Conservation (phyloP, 768 basidiomycete genomes). For the Amanita molliuscula region DNA sequence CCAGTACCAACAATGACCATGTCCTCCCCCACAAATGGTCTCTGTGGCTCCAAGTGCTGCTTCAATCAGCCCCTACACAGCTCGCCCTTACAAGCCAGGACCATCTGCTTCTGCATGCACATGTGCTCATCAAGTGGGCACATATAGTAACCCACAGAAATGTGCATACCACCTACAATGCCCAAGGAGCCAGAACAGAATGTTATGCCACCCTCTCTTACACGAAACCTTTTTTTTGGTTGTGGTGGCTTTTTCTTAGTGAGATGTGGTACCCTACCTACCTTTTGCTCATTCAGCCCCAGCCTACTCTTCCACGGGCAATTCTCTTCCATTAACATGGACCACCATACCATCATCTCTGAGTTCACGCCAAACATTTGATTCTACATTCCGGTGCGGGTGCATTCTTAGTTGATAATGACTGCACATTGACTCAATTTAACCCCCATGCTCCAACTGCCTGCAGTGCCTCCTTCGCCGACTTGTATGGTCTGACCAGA, state of each 20-base stretch:
- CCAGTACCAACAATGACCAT: no score
- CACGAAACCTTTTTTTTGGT: no score
- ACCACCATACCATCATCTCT: neutral
- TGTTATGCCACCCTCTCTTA: neutral
- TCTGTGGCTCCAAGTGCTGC: no score
- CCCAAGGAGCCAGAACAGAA: neutral
- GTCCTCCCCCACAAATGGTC: no score
- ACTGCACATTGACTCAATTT: neutral
- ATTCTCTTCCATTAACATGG: conserved; percentile 1
- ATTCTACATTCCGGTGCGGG: neutral
- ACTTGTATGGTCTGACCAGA: neutral
- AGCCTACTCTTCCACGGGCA: neutral
- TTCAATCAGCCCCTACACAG: no score
- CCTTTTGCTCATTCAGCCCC: neutral
- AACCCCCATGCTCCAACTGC: neutral
- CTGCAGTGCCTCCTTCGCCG: neutral
- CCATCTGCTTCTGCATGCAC: no score
- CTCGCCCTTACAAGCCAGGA: no score
- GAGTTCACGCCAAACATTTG: neutral
- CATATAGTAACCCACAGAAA: neutral
- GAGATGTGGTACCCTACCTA: neutral
- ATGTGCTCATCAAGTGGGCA: neutral
- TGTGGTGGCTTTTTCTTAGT: neutral
- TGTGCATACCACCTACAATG: neutral
- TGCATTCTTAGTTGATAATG: neutral